phyloP scores from a whole-genome alignment of 176 grass and related monocot genomes.

The Carex kokanica region DNA sequence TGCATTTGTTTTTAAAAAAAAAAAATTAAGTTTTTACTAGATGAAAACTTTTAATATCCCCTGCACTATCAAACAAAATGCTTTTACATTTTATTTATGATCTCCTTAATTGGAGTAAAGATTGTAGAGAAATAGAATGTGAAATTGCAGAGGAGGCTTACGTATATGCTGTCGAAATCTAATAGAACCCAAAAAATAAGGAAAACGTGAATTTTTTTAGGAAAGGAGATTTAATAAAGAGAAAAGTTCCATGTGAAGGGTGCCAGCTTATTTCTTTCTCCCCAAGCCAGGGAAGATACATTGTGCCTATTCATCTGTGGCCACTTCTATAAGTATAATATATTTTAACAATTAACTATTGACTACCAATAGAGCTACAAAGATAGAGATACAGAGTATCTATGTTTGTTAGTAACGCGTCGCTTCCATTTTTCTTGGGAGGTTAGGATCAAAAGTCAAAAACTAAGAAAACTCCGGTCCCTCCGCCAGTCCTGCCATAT shows the following conservation, averaged over 20 bases:
- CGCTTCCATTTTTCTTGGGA: slow-evolving; percentile 19
- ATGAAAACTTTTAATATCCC: too few species aligned
- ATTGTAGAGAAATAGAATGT: background rate
- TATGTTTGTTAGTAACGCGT: background rate
- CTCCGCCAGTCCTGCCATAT: background rate
- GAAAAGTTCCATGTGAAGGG: background rate
- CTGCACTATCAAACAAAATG: too few species aligned
- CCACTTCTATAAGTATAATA: background rate
- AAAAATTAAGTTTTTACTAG: too few species aligned
- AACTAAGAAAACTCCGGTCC: background rate
- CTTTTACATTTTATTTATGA: too few species aligned
- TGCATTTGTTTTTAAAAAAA: too few species aligned
- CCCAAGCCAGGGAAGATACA: slow-evolving; percentile 19
- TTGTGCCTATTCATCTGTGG: background rate
- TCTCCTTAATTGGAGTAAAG: too few species aligned
- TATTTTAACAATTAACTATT: background rate
- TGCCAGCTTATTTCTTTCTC: slow-evolving; percentile 16
- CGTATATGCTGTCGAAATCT: background rate
- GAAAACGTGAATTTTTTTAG: background rate
- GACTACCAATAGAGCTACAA: background rate
- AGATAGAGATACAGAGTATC: background rate
- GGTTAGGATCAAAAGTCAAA: background rate
- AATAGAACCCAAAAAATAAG: background rate
- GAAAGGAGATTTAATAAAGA: background rate
- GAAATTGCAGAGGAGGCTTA: background rate